Conservation (phyloP, 139 green algal genomes). For the Desmodesmus armatus region DNA sequence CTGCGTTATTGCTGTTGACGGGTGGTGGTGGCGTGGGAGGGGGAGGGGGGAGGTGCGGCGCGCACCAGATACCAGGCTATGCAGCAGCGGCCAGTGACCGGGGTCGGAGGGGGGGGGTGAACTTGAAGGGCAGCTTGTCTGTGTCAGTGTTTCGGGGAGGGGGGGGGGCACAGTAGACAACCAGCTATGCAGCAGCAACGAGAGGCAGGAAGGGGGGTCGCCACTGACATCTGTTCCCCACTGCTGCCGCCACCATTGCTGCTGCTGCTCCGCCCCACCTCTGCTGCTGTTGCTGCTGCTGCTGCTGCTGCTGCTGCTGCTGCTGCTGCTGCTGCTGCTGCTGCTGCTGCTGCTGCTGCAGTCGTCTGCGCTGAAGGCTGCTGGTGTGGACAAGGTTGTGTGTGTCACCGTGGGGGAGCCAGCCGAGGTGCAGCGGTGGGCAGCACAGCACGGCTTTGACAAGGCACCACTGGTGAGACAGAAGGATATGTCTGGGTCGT, state of each 20-base stretch:
- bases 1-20: too few relatives aligned
- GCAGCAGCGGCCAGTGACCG: slow-evolving; percentile 59
- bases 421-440: slow-evolving; percentile 38
- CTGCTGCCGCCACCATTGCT: not conserved
- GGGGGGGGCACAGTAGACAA: too few relatives aligned
- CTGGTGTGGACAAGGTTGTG: slow-evolving; percentile 57
- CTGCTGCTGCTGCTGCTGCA: slow-evolving; percentile 3
- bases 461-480: slow-evolving; percentile 24
- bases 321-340: not conserved
- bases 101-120: too few relatives aligned
- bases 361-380: slow-evolving; percentile 34
- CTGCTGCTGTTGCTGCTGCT: slow-evolving; percentile 37
- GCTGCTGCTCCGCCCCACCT: not conserved
- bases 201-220: too few relatives aligned
- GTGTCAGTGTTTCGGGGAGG: too few relatives aligned
- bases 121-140: too few relatives aligned
- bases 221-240: not conserved
- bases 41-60: slow-evolving; percentile 66
- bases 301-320: not conserved
- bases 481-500: too few relatives aligned
- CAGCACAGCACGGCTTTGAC: slow-evolving; percentile 39
- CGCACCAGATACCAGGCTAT: slow-evolving; percentile 70
- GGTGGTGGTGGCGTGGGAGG: too few relatives aligned
- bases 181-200: too few relatives aligned
- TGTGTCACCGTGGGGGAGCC: slow-evolving; percentile 58